These are phyloP conservation scores for Tardiomyces depauwii DNA, from an alignment of 1,139 yeast genomes.

Conservation along the genomic window DNA sequence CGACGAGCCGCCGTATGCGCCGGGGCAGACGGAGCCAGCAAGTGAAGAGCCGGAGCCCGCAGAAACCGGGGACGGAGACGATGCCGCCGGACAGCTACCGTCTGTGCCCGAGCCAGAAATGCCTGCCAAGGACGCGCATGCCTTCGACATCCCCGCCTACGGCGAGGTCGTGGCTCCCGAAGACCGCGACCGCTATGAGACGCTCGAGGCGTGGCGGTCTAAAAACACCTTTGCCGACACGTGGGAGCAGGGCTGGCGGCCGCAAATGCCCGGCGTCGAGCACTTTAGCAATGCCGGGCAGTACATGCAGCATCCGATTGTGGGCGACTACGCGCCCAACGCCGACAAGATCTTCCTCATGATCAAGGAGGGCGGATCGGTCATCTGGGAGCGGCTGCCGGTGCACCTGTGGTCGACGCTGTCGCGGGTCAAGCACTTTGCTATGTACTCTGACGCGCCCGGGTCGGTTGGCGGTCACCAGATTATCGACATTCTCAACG, in stretches of 20 bases:
- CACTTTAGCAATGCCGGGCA: not conserved
- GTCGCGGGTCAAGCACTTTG: slow-evolving; percentile 10
- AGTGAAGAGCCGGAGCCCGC: no score
- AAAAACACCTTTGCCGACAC: not conserved
- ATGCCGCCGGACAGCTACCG: no score
- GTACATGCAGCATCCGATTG: not conserved
- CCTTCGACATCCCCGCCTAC: not conserved
- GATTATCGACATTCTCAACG: slow-evolving; percentile 12
- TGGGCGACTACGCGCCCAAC: slow-evolving; percentile 6
- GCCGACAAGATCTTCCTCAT: slow-evolving; percentile 11
- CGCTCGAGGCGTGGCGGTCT: not conserved
- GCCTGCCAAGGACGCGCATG: no score
- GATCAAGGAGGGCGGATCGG: slow-evolving; percentile 13
- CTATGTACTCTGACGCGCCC: slow-evolving; percentile 12
- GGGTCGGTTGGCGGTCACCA: slow-evolving; percentile 14
- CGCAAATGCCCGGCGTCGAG: not conserved
- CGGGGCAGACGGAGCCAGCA: no score
- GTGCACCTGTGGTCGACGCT: slow-evolving; percentile 15
- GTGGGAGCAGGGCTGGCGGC: not conserved
- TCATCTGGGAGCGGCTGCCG: slow-evolving; percentile 16
- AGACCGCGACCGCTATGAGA: not conserved
- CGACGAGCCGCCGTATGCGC: no score
- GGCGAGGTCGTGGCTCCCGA: not conserved
- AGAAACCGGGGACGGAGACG: no score
- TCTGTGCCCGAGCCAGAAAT: no score